phyloP scores from a whole-genome alignment of 768 basidiomycete genomes.

The Boletales sp. region DNA sequence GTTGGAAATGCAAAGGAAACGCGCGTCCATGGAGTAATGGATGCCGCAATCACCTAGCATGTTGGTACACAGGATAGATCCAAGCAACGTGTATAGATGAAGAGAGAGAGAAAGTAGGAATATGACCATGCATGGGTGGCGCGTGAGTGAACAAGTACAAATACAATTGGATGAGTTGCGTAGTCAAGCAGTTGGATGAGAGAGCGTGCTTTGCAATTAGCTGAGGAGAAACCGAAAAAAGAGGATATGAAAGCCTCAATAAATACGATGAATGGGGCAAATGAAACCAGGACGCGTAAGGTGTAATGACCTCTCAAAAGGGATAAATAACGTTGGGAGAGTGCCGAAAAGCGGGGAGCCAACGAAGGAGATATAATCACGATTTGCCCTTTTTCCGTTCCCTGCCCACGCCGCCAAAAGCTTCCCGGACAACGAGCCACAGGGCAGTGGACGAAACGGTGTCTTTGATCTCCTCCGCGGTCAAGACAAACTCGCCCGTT shows the following conservation, averaged over 20 bases:
- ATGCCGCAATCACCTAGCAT: constrained; percentile 4
- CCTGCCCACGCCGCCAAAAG: constrained; percentile 86
- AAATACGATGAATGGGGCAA: constrained; percentile 13
- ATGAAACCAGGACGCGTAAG: constrained; percentile 4
- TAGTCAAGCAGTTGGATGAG: constrained; percentile 3
- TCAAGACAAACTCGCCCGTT: constrained; percentile 49
- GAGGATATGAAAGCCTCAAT: constrained; percentile 8
- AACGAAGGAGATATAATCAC: constrained; percentile 27
- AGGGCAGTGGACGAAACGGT: constrained; percentile 81
- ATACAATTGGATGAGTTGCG: constrained; percentile 21
- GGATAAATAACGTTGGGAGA: constrained; percentile 14
- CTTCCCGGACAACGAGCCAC: constrained; percentile 90
- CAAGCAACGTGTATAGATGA: constrained; percentile 10
- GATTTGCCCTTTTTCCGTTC: constrained; percentile 73
- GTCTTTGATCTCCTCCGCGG: constrained; percentile 93
- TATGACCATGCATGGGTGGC: constrained; percentile 8
- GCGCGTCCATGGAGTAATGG: not conserved
- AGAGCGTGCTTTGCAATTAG: not conserved
- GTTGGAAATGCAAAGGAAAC: not conserved
- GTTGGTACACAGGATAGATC: constrained; percentile 15
- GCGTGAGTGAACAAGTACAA: constrained; percentile 12
- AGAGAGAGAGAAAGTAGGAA: not conserved
- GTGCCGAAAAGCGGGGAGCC: not conserved
- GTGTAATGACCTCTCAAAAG: constrained; percentile 9
- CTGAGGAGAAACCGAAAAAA: constrained; percentile 5